A percentile compares a stretch with the other conserved stretches of the same genome.
These are phyloP conservation scores for Phialocephala sp. DNA, from an alignment of 2,329 filamentous ascomycete genomes.

Conservation along the genomic window DNA sequence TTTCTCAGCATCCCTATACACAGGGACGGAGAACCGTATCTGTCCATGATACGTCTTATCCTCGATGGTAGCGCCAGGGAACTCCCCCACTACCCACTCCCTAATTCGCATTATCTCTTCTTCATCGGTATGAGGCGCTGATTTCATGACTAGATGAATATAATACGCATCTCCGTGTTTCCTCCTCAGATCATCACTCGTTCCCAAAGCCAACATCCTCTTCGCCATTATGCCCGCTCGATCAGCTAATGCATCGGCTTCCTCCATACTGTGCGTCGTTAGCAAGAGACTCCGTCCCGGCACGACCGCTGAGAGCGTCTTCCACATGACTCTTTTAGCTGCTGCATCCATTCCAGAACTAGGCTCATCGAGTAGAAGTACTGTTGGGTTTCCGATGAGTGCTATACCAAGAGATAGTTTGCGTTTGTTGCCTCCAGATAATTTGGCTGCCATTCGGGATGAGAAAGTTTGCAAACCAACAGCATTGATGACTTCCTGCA, in stretches of 20 bases:
- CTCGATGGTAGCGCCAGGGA: constrained; percentile 72
- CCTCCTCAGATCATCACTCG: constrained; percentile 71
- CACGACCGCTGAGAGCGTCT: constrained; percentile 75
- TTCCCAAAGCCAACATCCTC: constrained; percentile 84
- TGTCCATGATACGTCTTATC: constrained; percentile 83
- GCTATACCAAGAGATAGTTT: constrained; percentile 90
- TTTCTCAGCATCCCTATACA: constrained; percentile 44
- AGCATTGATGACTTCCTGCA: constrained; percentile 76
- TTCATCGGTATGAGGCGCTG: constrained; percentile 74
- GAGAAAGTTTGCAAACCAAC: constrained; percentile 77
- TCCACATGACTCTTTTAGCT: constrained; percentile 93
- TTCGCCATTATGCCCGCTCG: constrained; percentile 85
- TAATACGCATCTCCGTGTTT: constrained; percentile 81
- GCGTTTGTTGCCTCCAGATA: constrained; percentile 92
- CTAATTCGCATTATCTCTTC: constrained; percentile 72
- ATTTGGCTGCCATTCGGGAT: constrained; percentile 75
- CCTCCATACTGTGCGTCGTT: constrained; percentile 95
- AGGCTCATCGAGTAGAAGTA: constrained; percentile 88
- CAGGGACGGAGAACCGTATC: constrained; percentile 80
- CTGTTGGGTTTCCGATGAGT: constrained; percentile 88
- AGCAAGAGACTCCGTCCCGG: constrained; percentile 82
- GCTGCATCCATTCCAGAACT: constrained; percentile 89
- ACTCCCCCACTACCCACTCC: constrained; percentile 65
- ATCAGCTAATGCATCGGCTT: constrained; percentile 85
- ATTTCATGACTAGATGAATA: constrained; percentile 78